Evolutionary conservation across 495 filamentous ascomycete species (phyloP), one percentile per base, ranked within the genome.

Genomic region (Hypomontagnella submonticulosa): DNA sequence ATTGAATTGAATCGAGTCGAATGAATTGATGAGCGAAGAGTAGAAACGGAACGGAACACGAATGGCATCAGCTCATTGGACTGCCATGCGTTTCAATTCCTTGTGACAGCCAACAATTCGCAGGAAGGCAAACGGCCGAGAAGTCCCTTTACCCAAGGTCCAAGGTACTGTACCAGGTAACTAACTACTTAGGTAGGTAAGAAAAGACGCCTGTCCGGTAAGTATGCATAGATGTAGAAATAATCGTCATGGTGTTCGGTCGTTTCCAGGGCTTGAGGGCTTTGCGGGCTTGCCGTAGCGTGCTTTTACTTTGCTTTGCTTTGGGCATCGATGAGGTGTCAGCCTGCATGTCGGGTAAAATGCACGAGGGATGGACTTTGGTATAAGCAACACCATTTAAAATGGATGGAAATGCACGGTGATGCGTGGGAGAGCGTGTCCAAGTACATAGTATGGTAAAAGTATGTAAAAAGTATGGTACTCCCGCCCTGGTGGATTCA

Each of bases 341-440:
- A 60, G 60, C 56, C 43, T 69, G 66, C 66, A 69, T 60, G 60
- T 64, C 66, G 66, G 66, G 50, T 69, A 69, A 69, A 69, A 60
- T 68, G 55, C 51, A 69, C 66, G 60, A 69, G 60, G 54, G 30
- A 60, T 53, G 46, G 56, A 33, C 32, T 52, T 61, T 34, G 58
- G 58, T 62, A 62, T 62, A 55, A 10, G 23, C 58, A 62, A 53
- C 13, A 43, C 40, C 12, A 18, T 3, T 7, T n/a, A 43, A 9
- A 38, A 13, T 38, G n/a, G 3, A 4, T 38, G n/a, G 36, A 13
- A 38, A 38, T 38, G 23, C 23, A 27, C 6, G 23, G 23, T 27
- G 23, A 27, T 27, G 23, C 23, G 23, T 27, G 23, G 23, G 23
- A 27, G 23, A 27, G 23, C 6, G 23, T 27, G 23, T 27, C 23